Evolutionary conservation across 768 basidiomycete genomes (phyloP), one percentile per base, ranked within the genome.

Genomic region (Coprinopsis strossmayeri): DNA sequence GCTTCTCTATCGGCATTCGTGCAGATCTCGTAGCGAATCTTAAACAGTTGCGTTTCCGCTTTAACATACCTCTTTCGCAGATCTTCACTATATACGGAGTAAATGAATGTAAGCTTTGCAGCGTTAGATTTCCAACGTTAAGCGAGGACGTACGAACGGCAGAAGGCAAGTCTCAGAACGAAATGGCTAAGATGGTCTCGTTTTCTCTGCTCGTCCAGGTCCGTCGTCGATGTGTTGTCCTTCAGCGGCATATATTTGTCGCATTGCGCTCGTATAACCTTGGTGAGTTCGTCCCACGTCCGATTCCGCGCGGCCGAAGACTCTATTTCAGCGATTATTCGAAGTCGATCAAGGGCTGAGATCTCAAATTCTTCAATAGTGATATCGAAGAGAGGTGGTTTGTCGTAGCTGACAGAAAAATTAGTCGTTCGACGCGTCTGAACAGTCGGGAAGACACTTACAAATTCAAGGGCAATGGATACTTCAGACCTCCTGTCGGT

Each of bases 351-450:
- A 18, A 99, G 73, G 0, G 96, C 96, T 61, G 77, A 89, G 2
- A 76, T 83, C 63, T 99, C 96, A 56, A 99, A 99, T 54, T 97
- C 89, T 62, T 98, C 96, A 15, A 98, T 72, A 1, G 92, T 92
- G 17, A 98, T 84, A 58, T 98, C 92, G 48, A 83, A 84, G 13
- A 76, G 64, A 17, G 96, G 96, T 18, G 94, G 90, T 15, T 61
- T 68, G 56, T 94, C 86, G 60, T 99, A 98, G 65, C 93, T 96
- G 46, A 30, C n/a, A 3, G 43, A 21, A 11, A 23, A 25, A 42
- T 9, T 42, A 23, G 40, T 42, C 37, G 18, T 7, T 13, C 5
- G 18, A 18, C 37, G 37, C 30, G 15, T 32, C 15, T 32, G 30
- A 7, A 7, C 30, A n/a, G n/a, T n/a, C n/a, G n/a, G n/a, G n/a